Evolutionary conservation across 2,329 filamentous ascomycete genomes (phyloP).

Genomic region (Hypocrella siamensis): DNA sequence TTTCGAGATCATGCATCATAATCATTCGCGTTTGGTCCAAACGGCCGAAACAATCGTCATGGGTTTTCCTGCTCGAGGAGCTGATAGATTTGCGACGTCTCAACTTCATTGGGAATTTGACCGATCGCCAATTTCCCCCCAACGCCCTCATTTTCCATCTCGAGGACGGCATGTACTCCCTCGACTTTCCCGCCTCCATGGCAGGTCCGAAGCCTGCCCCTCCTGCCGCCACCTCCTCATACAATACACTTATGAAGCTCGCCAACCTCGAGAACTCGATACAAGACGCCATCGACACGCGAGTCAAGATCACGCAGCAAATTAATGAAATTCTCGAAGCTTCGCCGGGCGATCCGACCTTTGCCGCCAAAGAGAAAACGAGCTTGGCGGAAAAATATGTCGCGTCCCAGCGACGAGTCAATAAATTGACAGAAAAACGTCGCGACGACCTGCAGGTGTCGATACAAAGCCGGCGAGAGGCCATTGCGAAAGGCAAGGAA

Average conservation of each 20-base stretch:
- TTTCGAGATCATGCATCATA: constrained; percentile 51
- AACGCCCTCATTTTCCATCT: constrained; percentile 82
- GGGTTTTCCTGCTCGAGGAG: constrained; percentile 54
- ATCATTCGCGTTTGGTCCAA: constrained; percentile 62
- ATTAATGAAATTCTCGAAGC: constrained; percentile 46
- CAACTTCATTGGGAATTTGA: constrained; percentile 63
- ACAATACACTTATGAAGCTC: constrained; percentile 75
- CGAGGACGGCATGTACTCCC: constrained; percentile 71
- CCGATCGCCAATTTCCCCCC: constrained; percentile 54
- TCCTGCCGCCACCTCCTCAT: constrained; percentile 54
- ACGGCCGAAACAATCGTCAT: constrained; percentile 33
- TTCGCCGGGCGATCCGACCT: constrained; percentile 24
- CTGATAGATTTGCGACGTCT: constrained; percentile 54
- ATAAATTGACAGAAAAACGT: constrained; percentile 44
- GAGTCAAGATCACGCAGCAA: constrained; percentile 58
- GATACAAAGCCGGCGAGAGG: constrained; percentile 46
- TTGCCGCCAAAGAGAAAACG: constrained; percentile 32
- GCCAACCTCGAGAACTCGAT: constrained; percentile 82
- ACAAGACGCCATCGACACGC: constrained; percentile 71
- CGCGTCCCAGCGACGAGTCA: constrained; percentile 45
- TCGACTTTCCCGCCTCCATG: constrained; percentile 43
- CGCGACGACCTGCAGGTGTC: constrained; percentile 54
- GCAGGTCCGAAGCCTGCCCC: constrained; percentile 37
- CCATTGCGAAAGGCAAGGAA: constrained; percentile 49
- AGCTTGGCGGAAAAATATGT: constrained; percentile 38